Conservation (phyloP, 2,329 filamentous ascomycete genomes). For the Ophiocordyceps australis region DNA sequence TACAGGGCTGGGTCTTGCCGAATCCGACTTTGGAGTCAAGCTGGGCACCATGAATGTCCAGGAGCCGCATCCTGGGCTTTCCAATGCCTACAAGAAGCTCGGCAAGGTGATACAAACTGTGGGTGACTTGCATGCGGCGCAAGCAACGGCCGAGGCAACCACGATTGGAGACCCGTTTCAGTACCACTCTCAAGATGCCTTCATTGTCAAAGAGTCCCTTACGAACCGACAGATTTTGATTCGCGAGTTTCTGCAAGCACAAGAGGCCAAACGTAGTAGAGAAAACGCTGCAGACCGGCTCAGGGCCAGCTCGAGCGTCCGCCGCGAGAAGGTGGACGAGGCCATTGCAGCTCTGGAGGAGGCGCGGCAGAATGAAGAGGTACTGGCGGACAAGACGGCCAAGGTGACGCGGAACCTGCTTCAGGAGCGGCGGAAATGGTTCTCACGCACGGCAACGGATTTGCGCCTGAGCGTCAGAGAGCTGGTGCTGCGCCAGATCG, state of each 20-base stretch:
- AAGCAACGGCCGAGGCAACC: constrained; percentile 90
- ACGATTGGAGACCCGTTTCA: constrained; percentile 86
- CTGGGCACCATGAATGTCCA: constrained; percentile 73
- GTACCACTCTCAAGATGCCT: constrained; percentile 88
- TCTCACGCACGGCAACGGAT: constrained; percentile 69
- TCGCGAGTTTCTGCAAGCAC: constrained; percentile 80
- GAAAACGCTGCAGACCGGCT: constrained; percentile 75
- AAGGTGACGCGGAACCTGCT: constrained; percentile 80
- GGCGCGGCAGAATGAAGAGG: constrained; percentile 62
- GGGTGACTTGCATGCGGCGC: constrained; percentile 88
- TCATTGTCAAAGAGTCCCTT: constrained; percentile 94
- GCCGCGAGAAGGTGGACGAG: constrained; percentile 91
- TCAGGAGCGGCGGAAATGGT: constrained; percentile 81
- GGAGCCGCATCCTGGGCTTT: constrained; percentile 75
- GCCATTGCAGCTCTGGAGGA: constrained; percentile 85
- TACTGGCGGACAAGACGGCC: constrained; percentile 70
- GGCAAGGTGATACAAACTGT: constrained; percentile 86
- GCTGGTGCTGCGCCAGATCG: constrained; percentile 86
- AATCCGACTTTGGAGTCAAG: constrained; percentile 87
- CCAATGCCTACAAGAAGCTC: constrained; percentile 84
- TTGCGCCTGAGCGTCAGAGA: constrained; percentile 71
- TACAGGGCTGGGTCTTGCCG: constrained; percentile 74
- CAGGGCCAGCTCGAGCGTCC: constrained; percentile 71
- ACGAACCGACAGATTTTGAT: constrained; percentile 95
- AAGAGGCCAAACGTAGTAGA: constrained; percentile 68